Conservation (phyloP, 352 stramenopile species). For the Pythium volutum region DNA sequence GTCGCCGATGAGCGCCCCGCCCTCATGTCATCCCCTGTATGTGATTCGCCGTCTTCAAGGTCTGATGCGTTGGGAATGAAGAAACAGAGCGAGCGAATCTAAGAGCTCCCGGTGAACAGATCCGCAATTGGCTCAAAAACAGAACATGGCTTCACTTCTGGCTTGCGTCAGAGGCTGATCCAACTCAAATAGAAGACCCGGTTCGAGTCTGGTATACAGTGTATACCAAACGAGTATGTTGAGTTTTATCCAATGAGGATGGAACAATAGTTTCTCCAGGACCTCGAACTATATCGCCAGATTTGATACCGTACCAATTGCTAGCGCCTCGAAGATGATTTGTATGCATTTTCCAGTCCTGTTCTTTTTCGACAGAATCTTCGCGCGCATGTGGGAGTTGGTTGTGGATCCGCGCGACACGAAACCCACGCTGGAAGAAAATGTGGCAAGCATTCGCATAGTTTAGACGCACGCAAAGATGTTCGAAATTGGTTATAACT, state of each 20-base stretch:
- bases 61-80: slow-evolving; percentile 1
- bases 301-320: background rate
- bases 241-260: background rate
- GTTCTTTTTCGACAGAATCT: background rate
- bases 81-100: slow-evolving; percentile 20
- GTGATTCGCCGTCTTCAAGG: background rate
- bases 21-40: background rate
- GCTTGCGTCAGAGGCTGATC: background rate
- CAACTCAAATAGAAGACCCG: background rate
- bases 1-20: too few species aligned
- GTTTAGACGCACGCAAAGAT: background rate
- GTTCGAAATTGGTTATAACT: slow-evolving; percentile 1
- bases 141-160: slow-evolving; percentile 10
- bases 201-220: background rate
- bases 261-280: background rate
- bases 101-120: background rate
- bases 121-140: background rate
- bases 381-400: background rate
- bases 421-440: background rate
- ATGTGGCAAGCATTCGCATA: too few species aligned
- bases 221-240: background rate
- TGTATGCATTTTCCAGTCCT: background rate
- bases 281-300: background rate
- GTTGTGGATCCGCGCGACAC: background rate
- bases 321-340: background rate